Conservation (phyloP, 2,329 filamentous ascomycete species). For the Ascochyta clinopodiicola region DNA sequence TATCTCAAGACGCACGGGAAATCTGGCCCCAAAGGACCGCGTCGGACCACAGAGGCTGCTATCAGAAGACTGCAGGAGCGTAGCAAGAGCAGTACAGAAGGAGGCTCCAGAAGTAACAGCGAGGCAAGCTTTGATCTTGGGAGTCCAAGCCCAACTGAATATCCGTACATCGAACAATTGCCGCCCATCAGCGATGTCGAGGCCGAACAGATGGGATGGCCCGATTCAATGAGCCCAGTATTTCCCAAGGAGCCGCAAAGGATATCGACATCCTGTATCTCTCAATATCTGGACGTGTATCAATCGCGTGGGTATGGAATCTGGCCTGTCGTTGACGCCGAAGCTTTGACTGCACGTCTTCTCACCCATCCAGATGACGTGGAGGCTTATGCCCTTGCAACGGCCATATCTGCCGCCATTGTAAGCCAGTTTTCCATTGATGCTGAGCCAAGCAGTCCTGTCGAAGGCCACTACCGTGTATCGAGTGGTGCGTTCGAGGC, state of each 20-base stretch:
- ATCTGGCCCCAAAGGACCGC: constrained; percentile 45
- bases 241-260: constrained; percentile 31
- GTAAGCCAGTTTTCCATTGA: constrained; percentile 46
- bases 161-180: constrained; percentile 32
- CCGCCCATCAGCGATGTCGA: constrained; percentile 29
- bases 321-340: constrained; percentile 46
- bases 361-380: constrained; percentile 41
- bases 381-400: constrained; percentile 42
- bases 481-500: constrained; percentile 39
- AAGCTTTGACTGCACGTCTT: constrained; percentile 40
- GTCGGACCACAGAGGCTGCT: constrained; percentile 44
- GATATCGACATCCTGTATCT: constrained; percentile 42
- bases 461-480: constrained; percentile 42
- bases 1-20: constrained; percentile 47
- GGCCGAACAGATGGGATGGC: constrained; percentile 33
- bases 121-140: constrained; percentile 41
- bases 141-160: constrained; percentile 39
- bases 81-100: constrained; percentile 32
- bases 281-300: constrained; percentile 43
- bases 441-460: constrained; percentile 37
- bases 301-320: constrained; percentile 41
- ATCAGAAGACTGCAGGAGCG: constrained; percentile 43
- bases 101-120: constrained; percentile 39
- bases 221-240: constrained; percentile 30
- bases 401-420: constrained; percentile 43